phyloP scores from a whole-genome alignment of 1,284 basidiomycete species.

The Apiotrichum montevideense region DNA sequence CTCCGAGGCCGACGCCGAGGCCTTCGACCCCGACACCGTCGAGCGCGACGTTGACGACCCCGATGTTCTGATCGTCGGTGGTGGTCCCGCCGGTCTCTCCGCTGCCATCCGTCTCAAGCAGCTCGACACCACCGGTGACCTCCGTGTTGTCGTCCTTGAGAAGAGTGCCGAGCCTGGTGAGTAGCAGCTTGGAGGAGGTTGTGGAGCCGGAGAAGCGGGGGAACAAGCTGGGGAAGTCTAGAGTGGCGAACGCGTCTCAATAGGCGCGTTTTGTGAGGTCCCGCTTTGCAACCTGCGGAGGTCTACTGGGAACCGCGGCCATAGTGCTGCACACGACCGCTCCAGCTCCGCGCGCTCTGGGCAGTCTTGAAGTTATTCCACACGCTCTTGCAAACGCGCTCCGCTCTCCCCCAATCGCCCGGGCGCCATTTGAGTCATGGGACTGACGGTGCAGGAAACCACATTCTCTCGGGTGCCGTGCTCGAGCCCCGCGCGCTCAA shows the following conservation, averaged over 20 bases:
- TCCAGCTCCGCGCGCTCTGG: no score
- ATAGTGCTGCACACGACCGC: background rate
- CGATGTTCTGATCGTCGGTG: slow-evolving; percentile 96
- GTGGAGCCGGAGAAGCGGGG: no score
- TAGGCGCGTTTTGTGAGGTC: no score
- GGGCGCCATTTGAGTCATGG: background rate
- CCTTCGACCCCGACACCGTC: slow-evolving; percentile 48
- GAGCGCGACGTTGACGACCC: slow-evolving; percentile 80
- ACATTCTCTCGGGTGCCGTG: slow-evolving; percentile 93
- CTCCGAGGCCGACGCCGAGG: slow-evolving; percentile 24
- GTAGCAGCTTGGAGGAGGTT: slow-evolving; percentile 35
- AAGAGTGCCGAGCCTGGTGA: slow-evolving; percentile 87
- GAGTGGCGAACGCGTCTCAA: no score
- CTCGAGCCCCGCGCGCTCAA: slow-evolving; percentile 87
- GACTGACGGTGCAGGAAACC: slow-evolving; percentile 59
- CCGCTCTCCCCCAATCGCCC: no score
- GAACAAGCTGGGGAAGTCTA: no score
- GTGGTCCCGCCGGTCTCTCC: slow-evolving; percentile 86
- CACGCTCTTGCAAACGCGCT: no score
- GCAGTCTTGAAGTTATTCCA: no score
- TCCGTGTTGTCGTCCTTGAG: slow-evolving; percentile 90
- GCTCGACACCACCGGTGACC: slow-evolving; percentile 71
- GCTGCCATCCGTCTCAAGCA: slow-evolving; percentile 97
- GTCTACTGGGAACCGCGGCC: background rate
- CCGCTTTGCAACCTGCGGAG: no score